Evolutionary conservation across 1,284 basidiomycete species (phyloP), one percentile per base, ranked within the genome.

Genomic region (Heterobasidion annosum): DNA sequence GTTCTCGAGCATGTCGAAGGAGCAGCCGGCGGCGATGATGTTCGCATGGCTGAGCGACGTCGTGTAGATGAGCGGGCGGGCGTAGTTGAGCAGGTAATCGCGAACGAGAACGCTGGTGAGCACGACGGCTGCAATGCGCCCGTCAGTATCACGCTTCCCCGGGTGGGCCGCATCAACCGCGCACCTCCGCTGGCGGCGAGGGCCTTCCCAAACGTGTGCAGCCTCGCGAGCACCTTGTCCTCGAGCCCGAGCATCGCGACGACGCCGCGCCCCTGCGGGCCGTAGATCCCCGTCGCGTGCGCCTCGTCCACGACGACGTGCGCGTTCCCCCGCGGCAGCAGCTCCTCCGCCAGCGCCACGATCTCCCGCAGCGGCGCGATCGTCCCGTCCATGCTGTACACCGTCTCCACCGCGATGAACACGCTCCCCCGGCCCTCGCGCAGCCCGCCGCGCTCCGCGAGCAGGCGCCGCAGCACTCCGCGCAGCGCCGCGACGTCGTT

Each of bases 371-470:
- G 73, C 0, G 93, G 92, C 1, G 90, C 81, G 56, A 95, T 77
- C 49, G 93, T 95, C 15, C 95, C 95, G 63, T 98, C 95, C 95
- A 98, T 98, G 57, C 88, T 92, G 65, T 98, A 98, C 54, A 98
- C 70, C 46, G 83, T 85, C 73, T 98, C 95, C 15, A 97, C 82
- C 0, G 91, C 85, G n/a, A 98, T 65, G 60, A 93, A 89, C 8
- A 88, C 72, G 57, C 76, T 88, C 54, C 67, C 66, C 37, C 64
- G 60, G 0, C 70, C 68, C 4, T 59, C 55, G 16, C 57, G 61
- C n/a, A 84, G 54, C 9, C 65, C 69, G 0, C 67, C 64, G 6
- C 68, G 64, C 48, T 71, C 68, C 1, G 63, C 55, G 10, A 76
- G 56, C 34, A 83, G 65, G 32, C 63, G 62, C 9, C 65, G 58